Percentiles rank a stretch among this genome's conserved stretches.
Evolutionary conservation across 2,329 filamentous ascomycete genomes (phyloP).

Genomic region (Penicillium sp.): DNA sequence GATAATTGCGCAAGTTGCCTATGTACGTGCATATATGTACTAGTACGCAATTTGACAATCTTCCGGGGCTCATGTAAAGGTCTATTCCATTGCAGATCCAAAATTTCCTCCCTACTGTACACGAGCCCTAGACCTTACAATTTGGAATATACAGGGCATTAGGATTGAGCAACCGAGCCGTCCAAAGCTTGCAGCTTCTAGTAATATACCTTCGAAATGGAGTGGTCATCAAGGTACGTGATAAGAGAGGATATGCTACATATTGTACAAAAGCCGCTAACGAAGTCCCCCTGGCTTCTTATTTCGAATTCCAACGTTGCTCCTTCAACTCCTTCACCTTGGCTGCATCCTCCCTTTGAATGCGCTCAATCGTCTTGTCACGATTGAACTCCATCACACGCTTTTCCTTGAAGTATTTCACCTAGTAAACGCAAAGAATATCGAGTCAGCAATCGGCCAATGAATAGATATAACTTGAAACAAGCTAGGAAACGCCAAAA

Average conservation of each 20-base stretch:
- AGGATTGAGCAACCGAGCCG: not conserved
- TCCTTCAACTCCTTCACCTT: slow-evolving; percentile 51
- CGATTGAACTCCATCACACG: slow-evolving; percentile 89
- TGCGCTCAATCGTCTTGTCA: slow-evolving; percentile 70
- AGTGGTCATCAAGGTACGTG: slow-evolving; percentile 14
- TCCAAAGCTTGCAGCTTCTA: not conserved
- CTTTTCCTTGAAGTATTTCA: slow-evolving; percentile 97
- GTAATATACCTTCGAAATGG: not conserved
- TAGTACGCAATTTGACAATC: too few species aligned
- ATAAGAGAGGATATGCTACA: slow-evolving; percentile 29
- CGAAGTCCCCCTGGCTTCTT: slow-evolving; percentile 5
- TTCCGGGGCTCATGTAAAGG: too few species aligned
- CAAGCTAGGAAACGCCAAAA: not conserved
- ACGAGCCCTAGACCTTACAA: not conserved
- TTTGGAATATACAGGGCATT: not conserved
- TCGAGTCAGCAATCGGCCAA: not conserved
- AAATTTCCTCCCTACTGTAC: too few species aligned
- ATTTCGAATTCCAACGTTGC: slow-evolving; percentile 40
- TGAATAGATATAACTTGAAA: not conserved
- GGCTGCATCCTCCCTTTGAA: slow-evolving; percentile 69
- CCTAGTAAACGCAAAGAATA: slow-evolving; percentile 48
- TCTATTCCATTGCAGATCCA: too few species aligned
- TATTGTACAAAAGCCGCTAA: slow-evolving; percentile 23
- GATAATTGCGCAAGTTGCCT: too few species aligned
- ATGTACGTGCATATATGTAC: too few species aligned